Percentiles rank a stretch among this genome's conserved stretches.
Evolutionary conservation across 169 alveolate species (phyloP).

Genomic region (Prorocentrum cordatum): DNA sequence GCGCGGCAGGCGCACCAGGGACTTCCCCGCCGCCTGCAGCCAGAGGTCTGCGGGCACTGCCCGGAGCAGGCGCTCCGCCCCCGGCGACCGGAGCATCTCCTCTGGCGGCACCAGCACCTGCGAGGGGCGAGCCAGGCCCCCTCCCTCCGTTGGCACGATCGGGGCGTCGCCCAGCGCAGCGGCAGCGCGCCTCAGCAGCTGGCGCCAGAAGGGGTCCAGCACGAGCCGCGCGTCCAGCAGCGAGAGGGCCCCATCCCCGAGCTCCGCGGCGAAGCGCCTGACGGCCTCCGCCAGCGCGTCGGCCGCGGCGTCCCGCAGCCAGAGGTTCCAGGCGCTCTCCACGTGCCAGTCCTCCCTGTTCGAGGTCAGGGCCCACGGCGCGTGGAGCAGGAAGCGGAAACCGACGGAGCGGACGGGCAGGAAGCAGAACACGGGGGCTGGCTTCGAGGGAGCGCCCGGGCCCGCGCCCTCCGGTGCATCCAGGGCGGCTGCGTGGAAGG

Average conservation of each 20-base stretch:
- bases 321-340: conserved; percentile 21
- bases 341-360: conserved; percentile 36
- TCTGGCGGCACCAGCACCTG: conserved; percentile 24
- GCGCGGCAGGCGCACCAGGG: neutral
- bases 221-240: conserved; percentile 28
- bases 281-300: conserved; percentile 42
- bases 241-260: too few relatives aligned
- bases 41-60: neutral
- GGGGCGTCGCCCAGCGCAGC: conserved; percentile 22
- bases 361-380: conserved; percentile 46
- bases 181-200: conserved; percentile 13
- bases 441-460: too few relatives aligned
- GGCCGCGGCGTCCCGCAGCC: conserved; percentile 31
- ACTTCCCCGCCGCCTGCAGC: conserved; percentile 28
- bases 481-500: too few relatives aligned
- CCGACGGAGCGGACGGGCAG: conserved; percentile 48
- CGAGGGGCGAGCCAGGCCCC: neutral
- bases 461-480: too few relatives aligned
- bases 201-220: conserved; percentile 50
- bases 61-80: neutral
- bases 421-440: conserved; percentile 11
- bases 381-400: conserved; percentile 26
- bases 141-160: conserved; percentile 11
- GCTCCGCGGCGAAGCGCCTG: neutral
- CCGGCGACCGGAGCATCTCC: conserved; percentile 10